These are phyloP conservation scores for Diplodia scrobiculata DNA, from an alignment of 2,329 filamentous ascomycete species.

Conservation along the genomic window DNA sequence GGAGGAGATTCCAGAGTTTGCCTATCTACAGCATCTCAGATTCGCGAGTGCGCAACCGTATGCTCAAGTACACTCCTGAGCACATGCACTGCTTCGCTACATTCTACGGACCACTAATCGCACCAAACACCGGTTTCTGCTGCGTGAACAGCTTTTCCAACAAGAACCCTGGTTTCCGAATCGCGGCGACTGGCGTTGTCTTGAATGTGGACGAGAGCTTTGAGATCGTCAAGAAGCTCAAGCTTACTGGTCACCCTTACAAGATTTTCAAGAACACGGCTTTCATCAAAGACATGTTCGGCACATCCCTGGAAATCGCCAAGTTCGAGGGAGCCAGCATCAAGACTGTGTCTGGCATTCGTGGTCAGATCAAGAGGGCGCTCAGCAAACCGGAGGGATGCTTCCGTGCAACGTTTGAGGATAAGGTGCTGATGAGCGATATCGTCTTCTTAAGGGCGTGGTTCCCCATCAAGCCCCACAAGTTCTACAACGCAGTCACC, in stretches of 20 bases:
- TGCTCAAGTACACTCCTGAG: conserved; percentile 98
- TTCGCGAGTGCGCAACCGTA: conserved; percentile 87
- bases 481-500: conserved; percentile 95
- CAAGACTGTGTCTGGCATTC: conserved; percentile 91
- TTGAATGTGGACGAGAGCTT: conserved; percentile 91
- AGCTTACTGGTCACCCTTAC: conserved; percentile 88
- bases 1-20: conserved; percentile 89
- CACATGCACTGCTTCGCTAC: conserved; percentile 99
- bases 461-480: conserved; percentile 92
- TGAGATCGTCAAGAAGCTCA: conserved; percentile 99
- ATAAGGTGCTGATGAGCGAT: conserved; percentile 95
- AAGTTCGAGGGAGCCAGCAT: conserved; percentile 97
- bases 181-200: conserved; percentile 91
- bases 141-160: conserved; percentile 88
- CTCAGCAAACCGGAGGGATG: conserved; percentile 90
- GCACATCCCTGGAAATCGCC: conserved; percentile 84
- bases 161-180: conserved; percentile 84
- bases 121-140: conserved; percentile 93
- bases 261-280: conserved; percentile 99
- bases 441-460: conserved; percentile 95
- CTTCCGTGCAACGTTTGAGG: conserved; percentile 96
- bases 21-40: conserved; percentile 95
- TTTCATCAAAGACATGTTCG: conserved; percentile 99
- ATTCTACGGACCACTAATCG: conserved; percentile 91
- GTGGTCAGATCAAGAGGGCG: conserved; percentile 96